Evolutionary conservation across 2,329 filamentous ascomycete genomes (phyloP).

Genomic region (Neoscytalidium dimidiatum): DNA sequence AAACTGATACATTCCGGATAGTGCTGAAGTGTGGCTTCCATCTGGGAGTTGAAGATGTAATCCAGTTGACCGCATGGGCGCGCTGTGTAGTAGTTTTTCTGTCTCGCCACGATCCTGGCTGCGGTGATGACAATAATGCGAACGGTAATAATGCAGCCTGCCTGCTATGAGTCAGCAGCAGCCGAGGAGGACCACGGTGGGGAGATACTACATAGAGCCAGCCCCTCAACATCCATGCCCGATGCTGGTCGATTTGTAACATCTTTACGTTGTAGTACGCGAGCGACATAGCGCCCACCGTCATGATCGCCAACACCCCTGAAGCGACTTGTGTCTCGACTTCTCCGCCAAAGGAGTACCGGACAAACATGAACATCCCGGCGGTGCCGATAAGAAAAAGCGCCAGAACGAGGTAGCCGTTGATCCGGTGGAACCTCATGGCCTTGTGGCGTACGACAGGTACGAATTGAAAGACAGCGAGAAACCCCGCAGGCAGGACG

Average conservation of each 20-base stretch:
- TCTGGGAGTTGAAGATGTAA: background rate
- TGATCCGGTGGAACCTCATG: conserved; percentile 60
- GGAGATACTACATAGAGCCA: conserved; percentile 21
- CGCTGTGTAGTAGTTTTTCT: conserved; percentile 31
- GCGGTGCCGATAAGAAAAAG: conserved; percentile 50
- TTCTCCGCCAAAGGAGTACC: conserved; percentile 56
- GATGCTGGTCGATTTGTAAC: conserved; percentile 64
- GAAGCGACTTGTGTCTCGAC: conserved; percentile 51
- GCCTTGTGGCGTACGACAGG: conserved; percentile 49
- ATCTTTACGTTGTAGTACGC: conserved; percentile 60
- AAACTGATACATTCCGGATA: conserved; percentile 47
- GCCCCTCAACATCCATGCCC: conserved; percentile 64
- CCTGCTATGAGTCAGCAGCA: conserved; percentile 30
- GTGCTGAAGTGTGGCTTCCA: background rate
- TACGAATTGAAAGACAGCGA: conserved; percentile 46
- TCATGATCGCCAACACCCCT: conserved; percentile 48
- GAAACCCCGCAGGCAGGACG: conserved; percentile 42
- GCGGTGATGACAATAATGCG: conserved; percentile 52
- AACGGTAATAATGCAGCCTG: conserved; percentile 54
- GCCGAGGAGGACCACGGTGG: too few species aligned
- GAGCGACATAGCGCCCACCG: conserved; percentile 46
- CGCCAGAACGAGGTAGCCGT: conserved; percentile 57
- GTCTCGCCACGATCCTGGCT: conserved; percentile 42
- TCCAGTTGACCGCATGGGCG: background rate
- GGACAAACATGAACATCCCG: conserved; percentile 57